Evolutionary conservation across 2,329 filamentous ascomycete genomes (phyloP).

Genomic region (Cercospora citrullina): DNA sequence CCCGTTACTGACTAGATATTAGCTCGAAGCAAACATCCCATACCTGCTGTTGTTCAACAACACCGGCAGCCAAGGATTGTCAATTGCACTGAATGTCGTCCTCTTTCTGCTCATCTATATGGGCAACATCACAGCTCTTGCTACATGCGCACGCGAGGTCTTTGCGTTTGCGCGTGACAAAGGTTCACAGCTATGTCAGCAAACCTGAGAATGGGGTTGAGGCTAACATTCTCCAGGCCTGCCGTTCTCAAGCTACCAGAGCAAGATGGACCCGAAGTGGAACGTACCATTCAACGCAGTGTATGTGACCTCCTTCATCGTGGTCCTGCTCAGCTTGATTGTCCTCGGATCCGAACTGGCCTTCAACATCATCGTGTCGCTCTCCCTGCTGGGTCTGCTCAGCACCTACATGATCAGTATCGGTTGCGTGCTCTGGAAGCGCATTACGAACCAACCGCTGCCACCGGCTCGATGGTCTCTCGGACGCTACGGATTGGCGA

Average conservation of each 20-base stretch:
- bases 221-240: slow-evolving; percentile 31
- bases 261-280: slow-evolving; percentile 33
- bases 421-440: slow-evolving; percentile 36
- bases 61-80: slow-evolving; percentile 28
- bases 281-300: slow-evolving; percentile 41
- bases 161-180: slow-evolving; percentile 48
- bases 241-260: slow-evolving; percentile 37
- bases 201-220: background rate
- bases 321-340: slow-evolving; percentile 39
- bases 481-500: slow-evolving; percentile 29
- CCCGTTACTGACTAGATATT: background rate
- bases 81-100: slow-evolving; percentile 32
- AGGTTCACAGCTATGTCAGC: slow-evolving; percentile 3
- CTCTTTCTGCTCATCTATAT: slow-evolving; percentile 33
- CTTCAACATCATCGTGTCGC: slow-evolving; percentile 42
- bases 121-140: slow-evolving; percentile 40
- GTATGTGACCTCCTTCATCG: slow-evolving; percentile 36
- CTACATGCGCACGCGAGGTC: slow-evolving; percentile 46
- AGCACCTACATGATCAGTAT: slow-evolving; percentile 42
- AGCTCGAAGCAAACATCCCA: slow-evolving; percentile 26
- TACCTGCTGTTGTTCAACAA: slow-evolving; percentile 35
- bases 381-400: slow-evolving; percentile 39
- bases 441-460: slow-evolving; percentile 29
- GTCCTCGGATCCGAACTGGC: slow-evolving; percentile 40
- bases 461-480: slow-evolving; percentile 34